A percentile compares a stretch with the other conserved stretches of the same genome.
Conservation (phyloP, 2,329 filamentous ascomycete genomes). For the Pezicula neosporulosa region DNA sequence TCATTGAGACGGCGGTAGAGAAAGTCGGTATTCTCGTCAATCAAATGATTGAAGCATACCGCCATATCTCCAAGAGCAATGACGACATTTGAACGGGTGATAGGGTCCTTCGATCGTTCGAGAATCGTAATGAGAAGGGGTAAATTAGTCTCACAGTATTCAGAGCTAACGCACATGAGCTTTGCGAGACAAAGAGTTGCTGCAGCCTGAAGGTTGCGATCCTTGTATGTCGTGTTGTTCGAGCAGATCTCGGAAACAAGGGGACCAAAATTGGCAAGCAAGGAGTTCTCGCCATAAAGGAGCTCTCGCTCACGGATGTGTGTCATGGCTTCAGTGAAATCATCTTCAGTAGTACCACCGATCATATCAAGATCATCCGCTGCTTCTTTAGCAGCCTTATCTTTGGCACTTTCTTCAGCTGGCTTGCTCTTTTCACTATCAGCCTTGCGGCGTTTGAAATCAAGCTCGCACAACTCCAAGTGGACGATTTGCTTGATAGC, state of each 20-base stretch:
- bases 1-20: conserved; percentile 92
- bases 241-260: conserved; percentile 91
- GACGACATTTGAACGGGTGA: conserved; percentile 91
- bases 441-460: conserved; percentile 95
- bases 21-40: conserved; percentile 99
- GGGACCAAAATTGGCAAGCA: conserved; percentile 88
- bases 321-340: conserved; percentile 83
- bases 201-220: conserved; percentile 86
- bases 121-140: conserved; percentile 96
- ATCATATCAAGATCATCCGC: conserved; percentile 94
- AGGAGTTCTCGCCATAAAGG: conserved; percentile 75
- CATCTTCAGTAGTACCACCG: conserved; percentile 91
- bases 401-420: conserved; percentile 38
- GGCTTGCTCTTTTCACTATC: conserved; percentile 71
- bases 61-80: conserved; percentile 98
- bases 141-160: conserved; percentile 93
- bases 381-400: conserved; percentile 59
- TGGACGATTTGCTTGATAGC: conserved; percentile 99
- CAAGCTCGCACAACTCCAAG: conserved; percentile 92
- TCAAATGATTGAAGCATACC: conserved; percentile 98
- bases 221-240: conserved; percentile 88
- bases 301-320: conserved; percentile 83
- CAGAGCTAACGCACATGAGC: conserved; percentile 95
- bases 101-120: conserved; percentile 88
- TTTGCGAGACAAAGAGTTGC: conserved; percentile 94